Base-by-base conservation (phyloP, 345 rosid species). In the Ailanthus altissimus region DNA sequence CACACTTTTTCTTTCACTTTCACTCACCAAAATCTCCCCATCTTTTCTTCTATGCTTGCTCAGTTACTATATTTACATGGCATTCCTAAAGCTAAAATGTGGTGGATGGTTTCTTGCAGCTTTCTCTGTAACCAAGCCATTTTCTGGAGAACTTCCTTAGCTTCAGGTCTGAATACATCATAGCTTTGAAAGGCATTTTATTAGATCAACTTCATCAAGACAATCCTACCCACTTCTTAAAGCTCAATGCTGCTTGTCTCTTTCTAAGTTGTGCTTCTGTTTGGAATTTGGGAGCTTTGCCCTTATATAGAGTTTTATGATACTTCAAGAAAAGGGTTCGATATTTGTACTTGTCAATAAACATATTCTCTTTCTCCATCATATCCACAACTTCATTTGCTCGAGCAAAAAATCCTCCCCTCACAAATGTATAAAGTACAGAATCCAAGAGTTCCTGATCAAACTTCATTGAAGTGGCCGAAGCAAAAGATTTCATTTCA, bases 391-490 rank as follows among this genome's bases (percentile, higher is more conserved):
- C 99, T 86, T 96, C 95, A 67, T 93, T 96, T 5, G 94, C 99
- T 67, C 97, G 80, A 21, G 46, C 73, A 46, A 96, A 92, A 78
- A 91, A 93, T 32, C 98, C 98, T 28, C 99, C 99, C 78, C 98
- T 87, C 42, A 92, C 98, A 38, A 96, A 96, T 21, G 94, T 86
- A 66, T 93, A 91, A n/a, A 93, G 94, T 38, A 92, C 91, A 26
- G 98, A 87, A 83, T 93, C 99, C 64, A 96, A 86, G 80, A 96
- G 85, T 79, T 96, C 99, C 78, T 96, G 94, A 79, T 96, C 99
- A 84, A 96, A 93, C 77, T 79, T 91, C 89, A 96, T 85, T 14
- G 83, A 75, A 70, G 92, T 83, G 49, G 97, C 67, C 68, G 86
- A 80, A 79, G 91, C 90, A 80, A 90, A 79, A 23, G 91, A 83